Evolutionary conservation across 2,329 filamentous ascomycete species (phyloP).

Genomic region (Cytospora piceae): DNA sequence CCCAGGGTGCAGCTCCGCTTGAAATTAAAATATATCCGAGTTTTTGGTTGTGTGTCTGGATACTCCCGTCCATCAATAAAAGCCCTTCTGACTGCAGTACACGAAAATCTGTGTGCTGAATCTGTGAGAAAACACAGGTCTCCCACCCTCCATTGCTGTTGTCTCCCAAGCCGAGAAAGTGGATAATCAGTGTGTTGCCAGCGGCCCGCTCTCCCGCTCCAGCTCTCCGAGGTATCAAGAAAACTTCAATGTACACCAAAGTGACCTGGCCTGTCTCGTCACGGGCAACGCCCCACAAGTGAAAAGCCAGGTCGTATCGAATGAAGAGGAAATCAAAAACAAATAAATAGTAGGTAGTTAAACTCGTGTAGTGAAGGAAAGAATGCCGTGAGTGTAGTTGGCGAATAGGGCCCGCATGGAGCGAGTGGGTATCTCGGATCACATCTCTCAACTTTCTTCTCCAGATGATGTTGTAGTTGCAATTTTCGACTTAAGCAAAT

Average conservation of each 20-base stretch:
- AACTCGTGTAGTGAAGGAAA: slow-evolving; percentile 22
- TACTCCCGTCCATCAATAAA: not conserved
- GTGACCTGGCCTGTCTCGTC: slow-evolving; percentile 5
- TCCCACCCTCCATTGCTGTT: not conserved
- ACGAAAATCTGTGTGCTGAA: not conserved
- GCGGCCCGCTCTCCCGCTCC: slow-evolving; percentile 12
- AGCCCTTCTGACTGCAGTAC: too few species aligned
- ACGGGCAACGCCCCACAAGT: not conserved
- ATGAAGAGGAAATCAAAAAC: slow-evolving; percentile 8
- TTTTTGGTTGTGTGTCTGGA: not conserved
- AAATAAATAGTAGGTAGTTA: slow-evolving; percentile 14
- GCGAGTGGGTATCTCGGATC: slow-evolving; percentile 39
- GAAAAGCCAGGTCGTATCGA: slow-evolving; percentile 5
- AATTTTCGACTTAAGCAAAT: slow-evolving; percentile 20
- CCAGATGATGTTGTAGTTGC: slow-evolving; percentile 22
- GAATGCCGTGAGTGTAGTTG: slow-evolving; percentile 15
- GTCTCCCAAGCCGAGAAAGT: not conserved
- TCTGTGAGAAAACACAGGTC: not conserved
- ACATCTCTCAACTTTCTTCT: slow-evolving; percentile 32
- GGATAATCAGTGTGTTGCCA: not conserved
- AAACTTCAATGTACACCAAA: slow-evolving; percentile 28
- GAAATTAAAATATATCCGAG: not conserved
- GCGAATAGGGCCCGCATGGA: slow-evolving; percentile 35
- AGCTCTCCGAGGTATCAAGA: slow-evolving; percentile 27
- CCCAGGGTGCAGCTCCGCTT: not conserved